Percentiles rank a stretch among this genome's conserved stretches.
phyloP scores from a whole-genome alignment of 1,139 yeast species.

The Blastobotrys illinoisensis region DNA sequence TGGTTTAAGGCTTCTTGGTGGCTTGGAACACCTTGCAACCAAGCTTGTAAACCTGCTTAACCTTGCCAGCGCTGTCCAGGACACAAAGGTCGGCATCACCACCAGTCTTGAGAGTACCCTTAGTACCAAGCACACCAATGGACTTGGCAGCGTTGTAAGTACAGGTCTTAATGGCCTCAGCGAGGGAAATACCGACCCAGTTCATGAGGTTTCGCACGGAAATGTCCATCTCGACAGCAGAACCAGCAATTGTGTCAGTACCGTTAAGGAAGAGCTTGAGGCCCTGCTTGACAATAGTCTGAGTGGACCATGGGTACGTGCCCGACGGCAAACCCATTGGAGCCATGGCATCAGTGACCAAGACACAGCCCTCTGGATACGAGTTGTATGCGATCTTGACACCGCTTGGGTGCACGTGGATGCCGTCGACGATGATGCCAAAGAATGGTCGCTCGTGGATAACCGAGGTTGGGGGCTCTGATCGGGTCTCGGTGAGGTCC shows the following conservation, averaged over 20 bases:
- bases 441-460: constrained; percentile 40
- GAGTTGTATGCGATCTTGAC: constrained; percentile 50
- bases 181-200: constrained; percentile 49
- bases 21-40: constrained; percentile 37
- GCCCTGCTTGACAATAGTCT: constrained; percentile 46
- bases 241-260: constrained; percentile 58
- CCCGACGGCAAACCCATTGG: constrained; percentile 44
- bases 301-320: constrained; percentile 36
- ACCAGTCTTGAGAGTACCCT: constrained; percentile 50
- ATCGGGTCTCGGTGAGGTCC: constrained; percentile 19
- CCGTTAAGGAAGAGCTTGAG: constrained; percentile 46
- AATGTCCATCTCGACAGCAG: constrained; percentile 53
- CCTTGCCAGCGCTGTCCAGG: constrained; percentile 42
- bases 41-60: constrained; percentile 48
- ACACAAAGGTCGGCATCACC: constrained; percentile 59
- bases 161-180: constrained; percentile 52
- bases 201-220: constrained; percentile 49
- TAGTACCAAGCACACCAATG: constrained; percentile 40
- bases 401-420: constrained; percentile 58
- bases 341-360: constrained; percentile 59
- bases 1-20: constrained; percentile 5
- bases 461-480: constrained; percentile 6
- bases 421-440: constrained; percentile 59
- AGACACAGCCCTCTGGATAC: constrained; percentile 50
- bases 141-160: constrained; percentile 55